Evolutionary conservation across 805 yeast species (phyloP).

Genomic region (Candida boleticola): DNA sequence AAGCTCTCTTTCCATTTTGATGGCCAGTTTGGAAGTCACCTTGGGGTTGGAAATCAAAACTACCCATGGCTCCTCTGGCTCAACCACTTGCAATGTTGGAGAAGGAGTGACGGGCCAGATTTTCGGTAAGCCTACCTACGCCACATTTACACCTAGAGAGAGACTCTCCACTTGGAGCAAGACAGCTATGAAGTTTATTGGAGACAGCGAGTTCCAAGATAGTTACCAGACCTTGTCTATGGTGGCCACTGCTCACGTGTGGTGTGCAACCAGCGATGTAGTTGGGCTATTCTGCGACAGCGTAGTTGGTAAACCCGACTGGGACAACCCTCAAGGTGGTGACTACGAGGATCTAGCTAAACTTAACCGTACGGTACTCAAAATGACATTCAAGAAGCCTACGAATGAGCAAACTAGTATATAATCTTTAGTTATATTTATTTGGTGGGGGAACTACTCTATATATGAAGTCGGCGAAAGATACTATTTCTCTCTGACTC

Average conservation of each 20-base stretch:
- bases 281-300: conserved; percentile 19
- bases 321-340: conserved; percentile 18
- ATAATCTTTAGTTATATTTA: neutral
- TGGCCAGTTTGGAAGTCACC: neutral
- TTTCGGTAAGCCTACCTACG: conserved; percentile 16
- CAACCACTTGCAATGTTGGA: conserved; percentile 12
- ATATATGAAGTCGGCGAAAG: too few relatives aligned
- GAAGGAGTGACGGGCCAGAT: conserved; percentile 19
- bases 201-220: conserved; percentile 10
- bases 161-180: conserved; percentile 13
- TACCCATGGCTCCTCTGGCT: neutral
- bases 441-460: too few relatives aligned
- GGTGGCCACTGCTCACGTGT: conserved; percentile 10
- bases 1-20: neutral
- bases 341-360: conserved; percentile 9
- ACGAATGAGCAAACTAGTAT: too few relatives aligned
- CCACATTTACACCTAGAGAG: conserved; percentile 9
- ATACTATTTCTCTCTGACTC: too few relatives aligned
- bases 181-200: conserved; percentile 8
- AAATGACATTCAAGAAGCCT: too few relatives aligned
- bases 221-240: conserved; percentile 10
- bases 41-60: neutral
- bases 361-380: neutral
- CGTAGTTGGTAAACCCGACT: conserved; percentile 17
- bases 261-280: conserved; percentile 23